Conservation (phyloP, 2,329 filamentous ascomycete species). For the Didymella glomerata region DNA sequence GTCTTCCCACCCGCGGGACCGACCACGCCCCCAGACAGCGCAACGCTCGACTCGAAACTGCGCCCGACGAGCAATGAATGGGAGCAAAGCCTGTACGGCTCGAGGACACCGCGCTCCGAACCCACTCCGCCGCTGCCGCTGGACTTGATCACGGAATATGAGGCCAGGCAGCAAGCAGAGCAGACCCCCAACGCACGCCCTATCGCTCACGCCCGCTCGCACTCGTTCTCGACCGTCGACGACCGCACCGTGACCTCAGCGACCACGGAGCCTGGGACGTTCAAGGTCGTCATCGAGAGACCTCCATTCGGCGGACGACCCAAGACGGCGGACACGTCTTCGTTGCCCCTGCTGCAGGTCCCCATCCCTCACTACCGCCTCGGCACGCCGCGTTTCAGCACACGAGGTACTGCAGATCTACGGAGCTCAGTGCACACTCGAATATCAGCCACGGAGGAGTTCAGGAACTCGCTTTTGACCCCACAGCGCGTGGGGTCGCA, state of each 20-base stretch:
- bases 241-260: constrained; percentile 62
- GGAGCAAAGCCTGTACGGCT: constrained; percentile 48
- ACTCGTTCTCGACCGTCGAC: constrained; percentile 80
- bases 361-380: constrained; percentile 85
- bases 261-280: constrained; percentile 70
- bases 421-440: constrained; percentile 79
- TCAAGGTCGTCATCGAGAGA: constrained; percentile 83
- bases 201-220: constrained; percentile 60
- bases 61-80: constrained; percentile 49
- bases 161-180: constrained; percentile 16
- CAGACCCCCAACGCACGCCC: constrained; percentile 31
- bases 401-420: constrained; percentile 77
- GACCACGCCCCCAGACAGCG: constrained; percentile 50
- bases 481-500: constrained; percentile 49
- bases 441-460: constrained; percentile 73
- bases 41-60: constrained; percentile 39
- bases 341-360: constrained; percentile 70
- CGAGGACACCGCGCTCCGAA: constrained; percentile 43
- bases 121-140: constrained; percentile 34
- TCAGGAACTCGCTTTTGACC: constrained; percentile 67
- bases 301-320: constrained; percentile 65
- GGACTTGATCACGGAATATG: constrained; percentile 19
- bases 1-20: constrained; percentile 44
- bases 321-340: constrained; percentile 67
- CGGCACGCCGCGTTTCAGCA: constrained; percentile 81